A percentile compares a stretch with the other conserved stretches of the same genome.
Evolutionary conservation across 371 early-diverging fungal genomes (phyloP).

Genomic region (Mortierella sp.): DNA sequence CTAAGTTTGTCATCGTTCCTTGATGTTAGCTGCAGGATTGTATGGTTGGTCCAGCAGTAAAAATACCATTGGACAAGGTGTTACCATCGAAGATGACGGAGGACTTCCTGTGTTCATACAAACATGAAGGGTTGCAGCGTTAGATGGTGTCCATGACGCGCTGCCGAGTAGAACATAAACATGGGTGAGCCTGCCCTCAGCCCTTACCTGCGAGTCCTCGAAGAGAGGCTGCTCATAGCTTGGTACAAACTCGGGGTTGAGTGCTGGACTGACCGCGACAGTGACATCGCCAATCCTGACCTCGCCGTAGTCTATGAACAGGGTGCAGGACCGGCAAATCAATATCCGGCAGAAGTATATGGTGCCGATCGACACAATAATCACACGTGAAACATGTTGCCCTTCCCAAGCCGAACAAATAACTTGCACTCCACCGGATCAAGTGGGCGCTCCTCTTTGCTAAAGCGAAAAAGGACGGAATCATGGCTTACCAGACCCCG

Average conservation of each 20-base stretch:
- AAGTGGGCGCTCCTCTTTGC: background rate
- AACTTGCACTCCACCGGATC: too few relatives aligned
- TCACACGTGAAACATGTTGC: conserved; percentile 44
- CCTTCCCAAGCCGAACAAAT: too few relatives aligned
- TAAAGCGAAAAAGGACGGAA: background rate
- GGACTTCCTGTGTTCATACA: conserved; percentile 76
- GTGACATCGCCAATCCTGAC: conserved; percentile 72
- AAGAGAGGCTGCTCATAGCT: conserved; percentile 67
- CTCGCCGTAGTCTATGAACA: conserved; percentile 42
- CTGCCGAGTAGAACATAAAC: too few relatives aligned
- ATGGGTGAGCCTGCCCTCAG: background rate
- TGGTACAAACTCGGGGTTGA: conserved; percentile 75
- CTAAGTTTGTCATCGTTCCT: too few relatives aligned
- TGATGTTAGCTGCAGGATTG: too few relatives aligned
- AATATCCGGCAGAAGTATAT: too few relatives aligned
- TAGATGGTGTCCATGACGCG: too few relatives aligned
- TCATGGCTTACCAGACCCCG: conserved; percentile 26
- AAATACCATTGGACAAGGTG: too few relatives aligned
- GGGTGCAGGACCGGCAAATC: background rate
- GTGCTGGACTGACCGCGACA: conserved; percentile 63
- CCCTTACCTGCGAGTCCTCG: conserved; percentile 72
- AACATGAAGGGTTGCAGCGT: background rate
- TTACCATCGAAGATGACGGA: conserved; percentile 77
- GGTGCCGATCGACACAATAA: too few relatives aligned
- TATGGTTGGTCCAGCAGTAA: background rate